Evolutionary conservation across 1,284 basidiomycete species (phyloP).

Genomic region (Coniferiporia sulphurascens): DNA sequence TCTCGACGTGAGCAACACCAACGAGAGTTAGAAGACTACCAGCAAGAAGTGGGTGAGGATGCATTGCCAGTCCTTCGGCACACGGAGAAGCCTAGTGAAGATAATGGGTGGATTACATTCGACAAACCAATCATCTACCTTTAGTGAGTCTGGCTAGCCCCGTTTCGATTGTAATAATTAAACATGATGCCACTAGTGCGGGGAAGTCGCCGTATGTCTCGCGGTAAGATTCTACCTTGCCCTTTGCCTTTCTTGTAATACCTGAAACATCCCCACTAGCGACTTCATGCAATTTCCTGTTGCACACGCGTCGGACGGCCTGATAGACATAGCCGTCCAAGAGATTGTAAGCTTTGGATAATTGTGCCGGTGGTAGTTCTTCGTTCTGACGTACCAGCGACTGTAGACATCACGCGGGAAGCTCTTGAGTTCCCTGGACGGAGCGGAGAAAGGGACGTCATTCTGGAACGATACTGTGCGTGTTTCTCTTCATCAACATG

Average conservation of each 20-base stretch:
- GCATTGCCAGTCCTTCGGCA: constrained; percentile 41
- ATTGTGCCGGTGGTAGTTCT: not conserved
- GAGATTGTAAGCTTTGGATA: constrained; percentile 41
- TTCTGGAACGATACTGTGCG: constrained; percentile 67
- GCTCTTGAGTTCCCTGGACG: constrained; percentile 58
- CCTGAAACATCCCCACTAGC: constrained; percentile 28
- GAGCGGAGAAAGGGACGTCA: constrained; percentile 59
- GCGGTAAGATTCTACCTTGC: constrained; percentile 16
- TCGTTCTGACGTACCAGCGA: not conserved
- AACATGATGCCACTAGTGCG: constrained; percentile 26
- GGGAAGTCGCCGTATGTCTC: constrained; percentile 43
- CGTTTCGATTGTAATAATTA: not conserved
- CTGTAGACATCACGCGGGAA: constrained; percentile 50
- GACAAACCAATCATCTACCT: constrained; percentile 70
- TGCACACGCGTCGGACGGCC: constrained; percentile 71
- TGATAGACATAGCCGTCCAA: constrained; percentile 76
- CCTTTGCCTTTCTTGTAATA: no score
- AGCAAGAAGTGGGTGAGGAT: constrained; percentile 16
- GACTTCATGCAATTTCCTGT: constrained; percentile 88
- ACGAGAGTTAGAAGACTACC: constrained; percentile 10
- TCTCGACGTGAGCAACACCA: not conserved
- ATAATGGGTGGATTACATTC: constrained; percentile 65
- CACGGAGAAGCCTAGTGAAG: constrained; percentile 19
- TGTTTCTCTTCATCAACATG: constrained; percentile 11
- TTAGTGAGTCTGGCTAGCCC: constrained; percentile 44